Evolutionary conservation across 306 rosid genomes (phyloP), one percentile per base, ranked within the genome.

Genomic region (Oxytropis ochrocephala): DNA sequence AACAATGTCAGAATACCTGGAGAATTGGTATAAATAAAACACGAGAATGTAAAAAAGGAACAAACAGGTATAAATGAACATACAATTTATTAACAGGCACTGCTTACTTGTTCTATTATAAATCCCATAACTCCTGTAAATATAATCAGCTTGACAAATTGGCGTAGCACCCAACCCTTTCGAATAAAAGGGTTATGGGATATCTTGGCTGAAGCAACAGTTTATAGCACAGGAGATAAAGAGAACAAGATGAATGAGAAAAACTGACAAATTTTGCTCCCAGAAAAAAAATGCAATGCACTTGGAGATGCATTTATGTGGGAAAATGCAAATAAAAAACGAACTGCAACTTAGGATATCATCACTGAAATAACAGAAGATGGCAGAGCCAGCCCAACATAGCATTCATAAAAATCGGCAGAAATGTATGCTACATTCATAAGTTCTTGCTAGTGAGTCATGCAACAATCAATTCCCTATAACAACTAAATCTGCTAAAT

Each of bases 81-180:
- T 33, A 5, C 39, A 69, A 75, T 32, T 57, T 43, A 76, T 30
- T 13, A 60, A 58, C 30, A 24, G 17, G 44, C 43, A 82, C 27
- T 38, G 73, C 92, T 80, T 85, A 94, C 99, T 80, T 95, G 99
- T 80, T 89, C 99, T 59, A 86, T 79, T 55, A 95, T 95, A 76
- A 95, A 95, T 49, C 99, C 99, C 99, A 95, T 95, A 53, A 95
- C 82, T 76, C 99, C 99, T 7, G 92, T 95, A 60, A 91, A 95
- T 68, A 91, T 85, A 74, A 95, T 84, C 84, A 95, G 83, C 87
- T 89, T 89, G 55, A 89, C 76, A 80, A 91, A 60, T 73, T 95
- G 99, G 33, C 97, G 96, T 70, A 79, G 71, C 77, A 95, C 74
- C 99, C 99, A 95, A 75, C 92, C 84, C 82, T 95, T 95, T 65